Base-by-base conservation (phyloP, 345 rosid species). In the Moricandia arvensis region DNA sequence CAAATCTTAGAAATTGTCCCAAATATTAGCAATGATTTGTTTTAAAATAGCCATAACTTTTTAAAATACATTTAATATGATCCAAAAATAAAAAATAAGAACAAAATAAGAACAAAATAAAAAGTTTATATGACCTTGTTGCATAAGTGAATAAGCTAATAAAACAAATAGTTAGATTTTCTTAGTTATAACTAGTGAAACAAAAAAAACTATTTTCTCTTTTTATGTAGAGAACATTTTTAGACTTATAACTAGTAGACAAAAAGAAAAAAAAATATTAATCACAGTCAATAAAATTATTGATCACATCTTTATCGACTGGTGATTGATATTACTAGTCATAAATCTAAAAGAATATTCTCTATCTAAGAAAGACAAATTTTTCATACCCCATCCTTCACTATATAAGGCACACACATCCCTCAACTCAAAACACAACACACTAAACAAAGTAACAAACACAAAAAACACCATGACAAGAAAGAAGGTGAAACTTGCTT, bases 401-500 rank as follows among this genome's bases (percentile, higher is more conserved):
- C 51, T 45, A 45, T 45, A 45, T 4, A 45, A 41, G 4, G 13
- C 13, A 45, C 51, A 45, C 51, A 45, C 16, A 4, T 1, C 51
- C 51, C 1, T 45, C 17, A 45, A 12, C 47, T 41, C 15, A 21
- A 54, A 13, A 57, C 60, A 68, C 16, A 27, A 8, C 30, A 53
- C 31, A 69, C 31, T 8, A 63, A 10, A 66, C n/a, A 55, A 3
- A 9, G n/a, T n/a, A n/a, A n/a, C n/a, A n/a, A n/a, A n/a, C n/a
- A n/a, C n/a, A n/a, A 12, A 8, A 61, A 35, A 63, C 1, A 30
- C 18, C 57, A 80, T 82, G 80, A 74, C 77, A 3, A 59, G 37
- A 1, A 58, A 27, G 0, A 80, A 80, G 59, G 77, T 82, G 54
- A 80, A 74, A 60, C 81, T 83, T 29, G 77, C 64, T 12, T 77